phyloP scores from a whole-genome alignment of 345 rosid species.

The Brassica napus region DNA sequence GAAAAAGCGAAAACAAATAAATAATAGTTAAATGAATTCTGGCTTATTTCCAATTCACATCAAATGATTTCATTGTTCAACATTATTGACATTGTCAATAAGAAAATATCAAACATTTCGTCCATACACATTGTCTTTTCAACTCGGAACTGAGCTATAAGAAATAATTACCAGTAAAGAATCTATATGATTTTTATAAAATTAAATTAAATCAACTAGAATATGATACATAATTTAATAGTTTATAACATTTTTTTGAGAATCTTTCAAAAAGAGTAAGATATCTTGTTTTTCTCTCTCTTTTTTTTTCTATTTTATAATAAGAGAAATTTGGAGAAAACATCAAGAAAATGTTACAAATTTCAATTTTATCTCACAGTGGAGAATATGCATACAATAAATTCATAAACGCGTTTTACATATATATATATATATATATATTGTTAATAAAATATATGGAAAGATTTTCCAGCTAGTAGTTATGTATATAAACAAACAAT shows the following conservation, averaged over 20 bases:
- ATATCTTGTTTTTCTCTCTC: not conserved
- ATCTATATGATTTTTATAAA: not conserved
- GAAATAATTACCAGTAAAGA: not conserved
- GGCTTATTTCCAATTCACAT: slow-evolving; percentile 7
- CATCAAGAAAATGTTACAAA: not conserved
- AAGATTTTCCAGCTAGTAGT: not conserved
- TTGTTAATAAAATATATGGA: not conserved
- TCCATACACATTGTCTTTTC: not conserved
- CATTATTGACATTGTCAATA: not conserved
- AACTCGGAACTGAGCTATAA: not conserved
- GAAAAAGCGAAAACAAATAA: not conserved
- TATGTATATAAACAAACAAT: not conserved
- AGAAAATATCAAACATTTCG: not conserved
- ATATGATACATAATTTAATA: not conserved
- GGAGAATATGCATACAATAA: not conserved
- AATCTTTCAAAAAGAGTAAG: not conserved
- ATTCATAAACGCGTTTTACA: not conserved
- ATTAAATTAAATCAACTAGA: not conserved
- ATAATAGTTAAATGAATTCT: not conserved
- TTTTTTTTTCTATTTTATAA: not conserved
- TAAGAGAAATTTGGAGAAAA: not conserved
- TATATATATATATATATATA: not conserved
- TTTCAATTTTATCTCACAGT: not conserved
- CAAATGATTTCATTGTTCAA: not conserved
- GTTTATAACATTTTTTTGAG: not conserved